These are phyloP conservation scores for Lentinula novae-zelandiae DNA, from an alignment of 1,284 basidiomycete species.

Conservation along the genomic window DNA sequence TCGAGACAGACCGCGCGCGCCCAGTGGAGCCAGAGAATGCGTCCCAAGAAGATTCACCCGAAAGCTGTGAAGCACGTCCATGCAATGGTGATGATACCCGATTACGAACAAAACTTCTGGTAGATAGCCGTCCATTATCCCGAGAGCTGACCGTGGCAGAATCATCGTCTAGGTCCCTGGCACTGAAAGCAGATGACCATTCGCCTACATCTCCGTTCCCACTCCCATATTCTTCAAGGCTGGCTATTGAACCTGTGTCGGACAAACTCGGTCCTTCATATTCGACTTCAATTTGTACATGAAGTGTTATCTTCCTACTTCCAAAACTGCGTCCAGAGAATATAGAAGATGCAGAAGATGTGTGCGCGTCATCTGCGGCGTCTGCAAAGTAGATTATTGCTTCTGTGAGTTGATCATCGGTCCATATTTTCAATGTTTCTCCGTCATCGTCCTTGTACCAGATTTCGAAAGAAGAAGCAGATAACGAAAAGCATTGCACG, in stretches of 20 bases:
- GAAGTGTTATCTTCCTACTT: conserved; percentile 64
- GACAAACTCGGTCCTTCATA: conserved; percentile 90
- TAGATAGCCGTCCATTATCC: conserved; percentile 34
- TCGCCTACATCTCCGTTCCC: conserved; percentile 49
- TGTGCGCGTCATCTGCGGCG: conserved; percentile 60
- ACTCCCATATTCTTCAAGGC: conserved; percentile 66
- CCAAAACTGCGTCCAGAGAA: conserved; percentile 69
- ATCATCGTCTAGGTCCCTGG: conserved; percentile 60
- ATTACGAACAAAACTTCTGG: conserved; percentile 13
- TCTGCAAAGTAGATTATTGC: conserved; percentile 83
- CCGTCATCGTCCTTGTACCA: conserved; percentile 86
- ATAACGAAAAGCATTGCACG: conserved; percentile 79
- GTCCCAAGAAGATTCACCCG: conserved; percentile 17
- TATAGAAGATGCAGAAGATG: conserved; percentile 69
- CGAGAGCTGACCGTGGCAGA: conserved; percentile 69
- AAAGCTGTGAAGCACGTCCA: conserved; percentile 12
- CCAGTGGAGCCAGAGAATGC: not conserved
- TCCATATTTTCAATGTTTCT: conserved; percentile 65
- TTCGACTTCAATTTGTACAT: conserved; percentile 74
- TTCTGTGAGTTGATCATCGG: conserved; percentile 75
- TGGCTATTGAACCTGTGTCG: conserved; percentile 78
- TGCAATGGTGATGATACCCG: conserved; percentile 2
- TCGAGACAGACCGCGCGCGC: not conserved
- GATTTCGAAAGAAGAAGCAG: conserved; percentile 63
- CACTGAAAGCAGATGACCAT: conserved; percentile 48